Conservation (phyloP, 2,329 filamentous ascomycete species). For the Zasmidium cellare region DNA sequence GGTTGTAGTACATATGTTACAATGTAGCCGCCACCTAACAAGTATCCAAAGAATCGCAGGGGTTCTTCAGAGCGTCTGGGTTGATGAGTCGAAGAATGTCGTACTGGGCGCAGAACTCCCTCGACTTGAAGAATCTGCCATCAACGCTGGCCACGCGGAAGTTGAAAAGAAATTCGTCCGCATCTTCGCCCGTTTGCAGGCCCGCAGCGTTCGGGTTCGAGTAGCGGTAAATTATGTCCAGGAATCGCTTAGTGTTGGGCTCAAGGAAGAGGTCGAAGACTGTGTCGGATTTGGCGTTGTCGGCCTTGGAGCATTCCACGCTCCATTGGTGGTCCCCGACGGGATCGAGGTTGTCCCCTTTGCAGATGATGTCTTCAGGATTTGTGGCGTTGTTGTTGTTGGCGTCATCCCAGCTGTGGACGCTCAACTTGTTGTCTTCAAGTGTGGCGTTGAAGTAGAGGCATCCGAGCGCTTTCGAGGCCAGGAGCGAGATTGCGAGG, state of each 20-base stretch:
- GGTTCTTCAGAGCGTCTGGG: slow-evolving; percentile 20
- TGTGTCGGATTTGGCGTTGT: slow-evolving; percentile 15
- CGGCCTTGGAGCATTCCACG: slow-evolving; percentile 13
- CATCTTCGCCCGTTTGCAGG: slow-evolving; percentile 13
- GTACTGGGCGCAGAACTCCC: slow-evolving; percentile 20
- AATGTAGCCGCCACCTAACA: slow-evolving; percentile 6
- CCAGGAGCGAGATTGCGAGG: slow-evolving; percentile 12
- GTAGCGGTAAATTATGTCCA: slow-evolving; percentile 22
- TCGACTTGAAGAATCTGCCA: slow-evolving; percentile 19
- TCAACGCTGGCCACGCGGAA: slow-evolving; percentile 18
- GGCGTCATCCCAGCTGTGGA: slow-evolving; percentile 20
- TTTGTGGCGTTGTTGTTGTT: slow-evolving; percentile 20
- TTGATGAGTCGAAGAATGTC: slow-evolving; percentile 18
- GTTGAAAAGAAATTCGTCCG: slow-evolving; percentile 19
- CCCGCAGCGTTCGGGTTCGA: slow-evolving; percentile 15
- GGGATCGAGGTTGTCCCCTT: slow-evolving; percentile 8
- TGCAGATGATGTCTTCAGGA: slow-evolving; percentile 20
- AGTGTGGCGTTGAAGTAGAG: slow-evolving; percentile 23
- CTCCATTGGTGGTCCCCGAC: slow-evolving; percentile 11
- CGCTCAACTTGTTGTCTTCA: slow-evolving; percentile 14
- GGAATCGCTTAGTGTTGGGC: slow-evolving; percentile 16
- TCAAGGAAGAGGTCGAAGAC: slow-evolving; percentile 21
- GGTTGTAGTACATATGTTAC: not conserved
- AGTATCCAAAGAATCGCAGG: slow-evolving; percentile 18
- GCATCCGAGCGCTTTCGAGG: slow-evolving; percentile 7